Conservation (phyloP, 257 asterid species). For the Solanum etuberosum region DNA sequence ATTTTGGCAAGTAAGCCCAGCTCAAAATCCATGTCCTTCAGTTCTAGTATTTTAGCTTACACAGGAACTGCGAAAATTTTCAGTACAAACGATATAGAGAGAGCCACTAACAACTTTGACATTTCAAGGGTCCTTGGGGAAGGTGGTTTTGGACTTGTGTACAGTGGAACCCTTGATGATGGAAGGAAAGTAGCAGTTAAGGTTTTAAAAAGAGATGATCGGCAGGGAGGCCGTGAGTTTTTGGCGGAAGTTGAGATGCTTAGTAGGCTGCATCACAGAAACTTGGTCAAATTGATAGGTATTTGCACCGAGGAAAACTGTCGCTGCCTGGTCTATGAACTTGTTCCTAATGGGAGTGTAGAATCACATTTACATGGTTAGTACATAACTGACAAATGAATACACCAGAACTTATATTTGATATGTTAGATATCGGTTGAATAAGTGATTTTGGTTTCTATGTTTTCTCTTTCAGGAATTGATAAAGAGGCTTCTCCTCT, state of each 20-base stretch:
- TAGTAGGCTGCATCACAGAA: constrained; percentile 74
- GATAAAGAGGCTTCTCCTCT: constrained; percentile 64
- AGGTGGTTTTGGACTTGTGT: constrained; percentile 93
- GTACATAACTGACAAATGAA: neutral
- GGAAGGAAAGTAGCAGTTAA: constrained; percentile 73
- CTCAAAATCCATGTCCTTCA: constrained; percentile 48
- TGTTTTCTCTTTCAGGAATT: constrained; percentile 31
- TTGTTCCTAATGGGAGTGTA: constrained; percentile 87
- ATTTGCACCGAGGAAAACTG: constrained; percentile 62
- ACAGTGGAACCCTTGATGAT: constrained; percentile 68
- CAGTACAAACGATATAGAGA: constrained; percentile 40
- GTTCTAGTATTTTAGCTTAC: constrained; percentile 55
- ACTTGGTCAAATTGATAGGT: constrained; percentile 75
- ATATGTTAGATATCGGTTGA: neutral
- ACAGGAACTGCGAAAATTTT: constrained; percentile 74
- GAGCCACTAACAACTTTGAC: constrained; percentile 48
- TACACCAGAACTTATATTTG: neutral
- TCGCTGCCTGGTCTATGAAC: constrained; percentile 70
- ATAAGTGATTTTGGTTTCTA: neutral
- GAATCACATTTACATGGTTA: constrained; percentile 88
- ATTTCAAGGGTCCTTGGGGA: constrained; percentile 57
- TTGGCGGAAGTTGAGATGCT: constrained; percentile 97
- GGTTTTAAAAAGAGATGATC: constrained; percentile 75
- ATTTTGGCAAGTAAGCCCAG: constrained; percentile 41
- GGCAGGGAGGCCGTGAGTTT: constrained; percentile 76